Percentiles rank a stretch among this genome's conserved stretches.
These are phyloP conservation scores for Vaucheria bursata DNA, from an alignment of 352 stramenopile genomes.

Conservation along the genomic window DNA sequence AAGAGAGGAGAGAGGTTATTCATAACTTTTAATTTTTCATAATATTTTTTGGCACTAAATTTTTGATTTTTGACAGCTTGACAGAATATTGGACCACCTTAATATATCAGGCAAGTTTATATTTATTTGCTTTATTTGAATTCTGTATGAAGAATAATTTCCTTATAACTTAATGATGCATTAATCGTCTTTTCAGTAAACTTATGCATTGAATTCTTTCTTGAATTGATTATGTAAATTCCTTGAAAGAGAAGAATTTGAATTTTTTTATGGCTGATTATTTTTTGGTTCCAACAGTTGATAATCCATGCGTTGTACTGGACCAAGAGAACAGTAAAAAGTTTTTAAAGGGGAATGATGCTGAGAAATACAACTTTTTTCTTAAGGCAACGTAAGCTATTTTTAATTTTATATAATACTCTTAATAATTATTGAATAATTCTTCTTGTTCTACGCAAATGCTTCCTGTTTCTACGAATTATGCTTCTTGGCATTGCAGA, in stretches of 20 bases:
- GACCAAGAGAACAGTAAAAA: conserved; percentile 96
- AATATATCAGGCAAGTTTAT: conserved; percentile 61
- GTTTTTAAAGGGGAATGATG: conserved; percentile 83
- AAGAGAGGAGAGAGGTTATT: conserved; percentile 50
- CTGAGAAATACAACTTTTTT: conserved; percentile 96
- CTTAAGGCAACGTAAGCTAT: conserved; percentile 75
- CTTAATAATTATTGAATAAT: no score
- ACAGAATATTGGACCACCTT: conserved; percentile 82
- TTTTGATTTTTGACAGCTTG: conserved; percentile 62
- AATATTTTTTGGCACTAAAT: no score
- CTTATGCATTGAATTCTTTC: not conserved
- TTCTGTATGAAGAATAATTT: no score
- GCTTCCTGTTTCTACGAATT: no score
- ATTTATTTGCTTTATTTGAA: not conserved
- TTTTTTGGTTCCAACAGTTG: conserved; percentile 50
- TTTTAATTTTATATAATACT: no score
- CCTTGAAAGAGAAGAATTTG: no score
- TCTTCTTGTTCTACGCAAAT: no score
- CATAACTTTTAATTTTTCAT: no score
- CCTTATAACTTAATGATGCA: no score
- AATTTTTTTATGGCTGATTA: no score
- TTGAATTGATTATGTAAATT: not conserved
- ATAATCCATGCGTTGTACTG: conserved; percentile 91
- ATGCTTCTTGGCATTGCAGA: no score
- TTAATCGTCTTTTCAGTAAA: no score